Conservation (phyloP, 352 stramenopile species). For the Aphanomyces astaci region DNA sequence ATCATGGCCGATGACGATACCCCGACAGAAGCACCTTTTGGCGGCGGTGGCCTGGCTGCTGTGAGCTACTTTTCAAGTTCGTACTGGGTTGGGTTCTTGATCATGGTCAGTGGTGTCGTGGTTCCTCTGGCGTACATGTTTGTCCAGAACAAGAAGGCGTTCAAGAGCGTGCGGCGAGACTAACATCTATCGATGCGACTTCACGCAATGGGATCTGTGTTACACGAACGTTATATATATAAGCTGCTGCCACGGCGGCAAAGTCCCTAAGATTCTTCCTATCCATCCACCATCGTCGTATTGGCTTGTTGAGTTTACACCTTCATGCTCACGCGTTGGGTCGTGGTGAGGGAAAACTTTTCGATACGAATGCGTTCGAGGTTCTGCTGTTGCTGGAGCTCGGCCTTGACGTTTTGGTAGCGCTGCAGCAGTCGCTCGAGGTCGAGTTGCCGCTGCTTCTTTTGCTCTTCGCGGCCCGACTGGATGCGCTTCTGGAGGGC, state of each 20-base stretch:
- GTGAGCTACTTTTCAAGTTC: constrained; percentile 50
- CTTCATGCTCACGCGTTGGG: constrained; percentile 17
- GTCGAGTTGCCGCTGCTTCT: constrained; percentile 91
- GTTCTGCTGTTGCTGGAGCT: constrained; percentile 92
- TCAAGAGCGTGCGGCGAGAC: constrained; percentile 57
- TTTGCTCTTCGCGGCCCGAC: constrained; percentile 90
- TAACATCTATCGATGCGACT: constrained; percentile 9
- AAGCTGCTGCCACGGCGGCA: background rate
- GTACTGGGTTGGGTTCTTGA: constrained; percentile 56
- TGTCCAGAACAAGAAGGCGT: constrained; percentile 81
- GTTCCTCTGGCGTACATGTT: constrained; percentile 80
- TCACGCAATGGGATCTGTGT: background rate
- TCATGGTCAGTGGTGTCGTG: constrained; percentile 60
- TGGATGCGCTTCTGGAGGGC: constrained; percentile 92
- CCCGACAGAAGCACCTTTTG: background rate
- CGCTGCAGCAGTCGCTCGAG: constrained; percentile 88
- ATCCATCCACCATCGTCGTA: too few species aligned
- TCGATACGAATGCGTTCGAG: constrained; percentile 86
- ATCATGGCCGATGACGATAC: background rate
- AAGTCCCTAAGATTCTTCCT: background rate
- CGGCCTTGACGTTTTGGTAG: constrained; percentile 94
- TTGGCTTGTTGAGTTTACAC: too few species aligned
- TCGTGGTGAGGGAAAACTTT: constrained; percentile 53
- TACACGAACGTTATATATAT: background rate
- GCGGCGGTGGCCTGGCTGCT: constrained; percentile 36